phyloP scores from a whole-genome alignment of 2,329 filamentous ascomycete genomes.

The Colletotrichum lentis region DNA sequence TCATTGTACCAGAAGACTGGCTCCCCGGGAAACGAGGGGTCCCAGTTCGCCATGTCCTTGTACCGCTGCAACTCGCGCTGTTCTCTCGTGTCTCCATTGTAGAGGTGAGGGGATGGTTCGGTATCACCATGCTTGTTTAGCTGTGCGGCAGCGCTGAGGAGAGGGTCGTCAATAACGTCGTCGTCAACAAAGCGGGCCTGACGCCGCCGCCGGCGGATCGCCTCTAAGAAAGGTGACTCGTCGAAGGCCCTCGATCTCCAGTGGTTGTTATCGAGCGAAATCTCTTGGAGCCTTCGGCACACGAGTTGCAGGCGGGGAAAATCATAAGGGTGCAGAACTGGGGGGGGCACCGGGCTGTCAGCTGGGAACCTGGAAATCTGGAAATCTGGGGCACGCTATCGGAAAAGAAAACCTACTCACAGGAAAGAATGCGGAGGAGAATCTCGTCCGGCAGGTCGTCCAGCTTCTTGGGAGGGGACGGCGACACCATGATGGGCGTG shows the following conservation, averaged over 20 bases:
- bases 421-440: conserved; percentile 64
- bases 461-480: conserved; percentile 43
- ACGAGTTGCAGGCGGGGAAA: conserved; percentile 75
- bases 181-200: conserved; percentile 40
- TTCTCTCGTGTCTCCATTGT: conserved; percentile 42
- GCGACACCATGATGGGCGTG: conserved; percentile 40
- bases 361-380: conserved; percentile 22
- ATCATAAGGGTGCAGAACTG: conserved; percentile 70
- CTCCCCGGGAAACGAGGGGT: conserved; percentile 77
- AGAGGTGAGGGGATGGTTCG: conserved; percentile 8
- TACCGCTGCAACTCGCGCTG: conserved; percentile 52
- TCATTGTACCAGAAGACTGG: conserved; percentile 85
- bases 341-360: conserved; percentile 30
- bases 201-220: conserved; percentile 63
- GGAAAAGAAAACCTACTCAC: conserved; percentile 26
- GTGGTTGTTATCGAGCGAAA: conserved; percentile 77
- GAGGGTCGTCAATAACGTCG: conserved; percentile 31
- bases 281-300: conserved; percentile 68
- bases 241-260: conserved; percentile 82
- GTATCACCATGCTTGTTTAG: conserved; percentile 19
- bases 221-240: conserved; percentile 70
- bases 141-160: conserved; percentile 33
- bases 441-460: conserved; percentile 71
- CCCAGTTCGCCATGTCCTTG: conserved; percentile 80
- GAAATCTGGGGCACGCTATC: conserved; percentile 8